Conservation (phyloP, 2,329 filamentous ascomycete species). For the Diaporthe australafricana region DNA sequence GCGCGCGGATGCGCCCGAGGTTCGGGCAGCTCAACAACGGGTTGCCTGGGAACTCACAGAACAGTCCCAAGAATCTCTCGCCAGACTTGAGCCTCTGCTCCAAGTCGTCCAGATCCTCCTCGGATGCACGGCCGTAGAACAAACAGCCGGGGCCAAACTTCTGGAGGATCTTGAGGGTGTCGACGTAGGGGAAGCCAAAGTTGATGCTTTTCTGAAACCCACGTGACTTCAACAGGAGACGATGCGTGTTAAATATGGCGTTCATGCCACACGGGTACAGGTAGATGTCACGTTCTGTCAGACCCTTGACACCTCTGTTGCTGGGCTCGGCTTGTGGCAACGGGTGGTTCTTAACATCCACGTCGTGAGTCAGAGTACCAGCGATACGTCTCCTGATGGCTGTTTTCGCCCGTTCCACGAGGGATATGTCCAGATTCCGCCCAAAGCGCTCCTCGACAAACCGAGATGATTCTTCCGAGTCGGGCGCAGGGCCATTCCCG, state of each 20-base stretch:
- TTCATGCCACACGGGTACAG: conserved; percentile 94
- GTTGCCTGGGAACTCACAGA: conserved; percentile 96
- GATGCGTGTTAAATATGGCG: conserved; percentile 90
- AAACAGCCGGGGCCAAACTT: conserved; percentile 92
- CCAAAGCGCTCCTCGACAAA: conserved; percentile 97
- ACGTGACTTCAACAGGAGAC: conserved; percentile 74
- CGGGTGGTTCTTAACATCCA: conserved; percentile 70
- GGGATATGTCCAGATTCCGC: conserved; percentile 83
- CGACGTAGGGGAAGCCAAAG: conserved; percentile 97
- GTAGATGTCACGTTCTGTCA: conserved; percentile 89
- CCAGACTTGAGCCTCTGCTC: conserved; percentile 77
- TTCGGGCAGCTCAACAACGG: conserved; percentile 89
- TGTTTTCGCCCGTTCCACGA: conserved; percentile 84
- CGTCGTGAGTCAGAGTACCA: conserved; percentile 80
- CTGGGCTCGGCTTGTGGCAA: conserved; percentile 60
- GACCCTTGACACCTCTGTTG: conserved; percentile 68
- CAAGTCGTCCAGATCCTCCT: conserved; percentile 84
- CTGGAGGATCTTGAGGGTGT: conserved; percentile 93
- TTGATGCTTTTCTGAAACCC: conserved; percentile 81
- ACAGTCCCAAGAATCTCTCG: conserved; percentile 83
- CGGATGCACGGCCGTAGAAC: conserved; percentile 87
- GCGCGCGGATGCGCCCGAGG: conserved; percentile 79
- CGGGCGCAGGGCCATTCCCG: conserved; percentile 45
- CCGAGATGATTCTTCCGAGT: conserved; percentile 74
- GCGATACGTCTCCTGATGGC: conserved; percentile 91